These are phyloP conservation scores for Cyberlindnera galapagoensis DNA, from an alignment of 805 yeast species.

Conservation along the genomic window DNA sequence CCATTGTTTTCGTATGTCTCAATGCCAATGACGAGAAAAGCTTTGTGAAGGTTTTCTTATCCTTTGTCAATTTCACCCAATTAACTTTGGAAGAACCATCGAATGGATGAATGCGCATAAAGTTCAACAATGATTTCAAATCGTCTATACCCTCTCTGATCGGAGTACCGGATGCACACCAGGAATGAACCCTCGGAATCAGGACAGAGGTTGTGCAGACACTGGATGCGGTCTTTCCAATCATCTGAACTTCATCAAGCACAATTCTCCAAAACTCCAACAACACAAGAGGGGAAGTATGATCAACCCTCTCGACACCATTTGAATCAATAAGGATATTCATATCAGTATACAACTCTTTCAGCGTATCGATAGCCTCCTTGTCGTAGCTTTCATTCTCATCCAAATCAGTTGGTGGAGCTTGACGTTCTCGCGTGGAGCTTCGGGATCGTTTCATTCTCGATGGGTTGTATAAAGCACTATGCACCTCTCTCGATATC, in stretches of 20 bases:
- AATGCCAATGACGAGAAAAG: constrained; percentile 53
- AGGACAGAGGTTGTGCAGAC: constrained; percentile 76
- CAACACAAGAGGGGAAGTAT: constrained; percentile 76
- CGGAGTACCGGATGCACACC: constrained; percentile 98
- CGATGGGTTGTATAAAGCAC: constrained; percentile 63
- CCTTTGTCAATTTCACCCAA: constrained; percentile 13
- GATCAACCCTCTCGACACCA: constrained; percentile 30
- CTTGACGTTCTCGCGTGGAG: constrained; percentile 2
- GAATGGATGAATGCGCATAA: constrained; percentile 65
- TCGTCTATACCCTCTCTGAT: constrained; percentile 62
- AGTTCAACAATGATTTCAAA: constrained; percentile 62
- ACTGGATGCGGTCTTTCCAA: constrained; percentile 62
- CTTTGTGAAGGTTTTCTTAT: constrained; percentile 33
- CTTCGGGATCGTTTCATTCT: constrained; percentile 23
- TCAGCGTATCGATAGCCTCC: constrained; percentile 5
- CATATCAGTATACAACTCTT: constrained; percentile 10
- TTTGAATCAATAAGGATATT: constrained; percentile 5
- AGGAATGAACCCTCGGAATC: constrained; percentile 80
- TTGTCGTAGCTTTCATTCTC: neutral
- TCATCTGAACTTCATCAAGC: constrained; percentile 93
- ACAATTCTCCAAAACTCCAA: constrained; percentile 86
- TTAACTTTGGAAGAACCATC: constrained; percentile 20
- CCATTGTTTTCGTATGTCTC: constrained; percentile 83
- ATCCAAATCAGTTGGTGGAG: constrained; percentile 1
- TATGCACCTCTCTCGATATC: constrained; percentile 69